Evolutionary conservation across 2,329 filamentous ascomycete genomes (phyloP).

Genomic region (Cytospora paraplurivora): DNA sequence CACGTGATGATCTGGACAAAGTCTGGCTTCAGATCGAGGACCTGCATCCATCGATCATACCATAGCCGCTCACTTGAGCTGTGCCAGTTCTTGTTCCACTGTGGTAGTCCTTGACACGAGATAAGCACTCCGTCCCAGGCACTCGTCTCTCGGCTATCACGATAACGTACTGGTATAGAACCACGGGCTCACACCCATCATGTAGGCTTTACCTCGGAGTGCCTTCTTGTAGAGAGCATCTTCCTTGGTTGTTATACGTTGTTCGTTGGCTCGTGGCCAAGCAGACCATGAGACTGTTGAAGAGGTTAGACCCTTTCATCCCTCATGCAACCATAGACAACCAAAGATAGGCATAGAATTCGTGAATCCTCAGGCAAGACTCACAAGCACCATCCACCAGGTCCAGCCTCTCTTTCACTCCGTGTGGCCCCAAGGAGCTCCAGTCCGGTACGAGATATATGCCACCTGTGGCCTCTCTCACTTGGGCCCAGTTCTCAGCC

Average conservation of each 20-base stretch:
- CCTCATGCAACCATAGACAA: not conserved
- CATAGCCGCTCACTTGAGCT: slow-evolving; percentile 57
- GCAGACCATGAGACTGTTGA: slow-evolving; percentile 51
- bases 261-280: slow-evolving; percentile 47
- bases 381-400: slow-evolving; percentile 27
- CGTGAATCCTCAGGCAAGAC: slow-evolving; percentile 33
- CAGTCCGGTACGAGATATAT: slow-evolving; percentile 51
- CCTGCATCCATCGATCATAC: slow-evolving; percentile 59
- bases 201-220: slow-evolving; percentile 49
- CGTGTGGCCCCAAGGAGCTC: slow-evolving; percentile 45
- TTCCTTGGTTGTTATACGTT: slow-evolving; percentile 41
- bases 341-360: not conserved
- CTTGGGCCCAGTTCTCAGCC: slow-evolving; percentile 45
- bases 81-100: slow-evolving; percentile 56
- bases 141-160: slow-evolving; percentile 51
- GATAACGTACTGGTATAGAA: slow-evolving; percentile 49
- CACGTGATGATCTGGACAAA: slow-evolving; percentile 60
- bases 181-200: slow-evolving; percentile 49
- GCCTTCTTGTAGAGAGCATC: slow-evolving; percentile 44
- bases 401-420: slow-evolving; percentile 11
- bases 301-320: not conserved
- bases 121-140: not conserved
- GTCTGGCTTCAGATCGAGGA: slow-evolving; percentile 51
- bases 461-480: slow-evolving; percentile 41
- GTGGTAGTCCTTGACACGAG: slow-evolving; percentile 15